These are phyloP conservation scores for Zea luxurians DNA, from an alignment of 176 grass and related monocot species.

Conservation along the genomic window DNA sequence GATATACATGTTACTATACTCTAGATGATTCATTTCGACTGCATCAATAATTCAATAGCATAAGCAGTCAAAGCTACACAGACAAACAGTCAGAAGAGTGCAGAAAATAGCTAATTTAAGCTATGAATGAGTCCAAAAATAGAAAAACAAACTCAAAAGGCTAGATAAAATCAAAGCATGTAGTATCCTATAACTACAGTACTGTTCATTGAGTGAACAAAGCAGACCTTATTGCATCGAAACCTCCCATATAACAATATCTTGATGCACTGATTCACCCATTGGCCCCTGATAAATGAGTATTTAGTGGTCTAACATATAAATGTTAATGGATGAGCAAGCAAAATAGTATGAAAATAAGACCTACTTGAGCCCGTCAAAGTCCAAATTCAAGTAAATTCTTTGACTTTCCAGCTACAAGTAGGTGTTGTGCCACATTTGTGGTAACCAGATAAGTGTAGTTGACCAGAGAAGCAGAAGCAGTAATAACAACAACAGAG, in stretches of 20 bases:
- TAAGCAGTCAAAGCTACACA: not conserved
- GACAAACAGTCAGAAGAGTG: not conserved
- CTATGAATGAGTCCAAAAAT: not conserved
- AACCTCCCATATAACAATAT: constrained; percentile 94
- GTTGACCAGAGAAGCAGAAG: constrained; percentile 54
- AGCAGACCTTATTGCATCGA: constrained; percentile 91
- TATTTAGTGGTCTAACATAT: constrained; percentile 25
- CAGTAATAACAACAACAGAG: too few relatives aligned
- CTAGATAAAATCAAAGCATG: not conserved
- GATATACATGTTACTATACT: constrained; percentile 6
- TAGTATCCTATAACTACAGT: not conserved
- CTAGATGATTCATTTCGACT: not conserved
- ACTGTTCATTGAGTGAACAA: constrained; percentile 14
- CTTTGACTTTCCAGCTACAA: constrained; percentile 87
- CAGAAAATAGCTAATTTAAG: not conserved
- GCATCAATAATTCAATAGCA: not conserved
- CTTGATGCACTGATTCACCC: constrained; percentile 96
- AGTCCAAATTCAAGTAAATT: constrained; percentile 92
- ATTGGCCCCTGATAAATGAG: constrained; percentile 74
- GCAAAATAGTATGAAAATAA: constrained; percentile 6
- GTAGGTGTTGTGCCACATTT: constrained; percentile 84
- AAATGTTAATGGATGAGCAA: not conserved
- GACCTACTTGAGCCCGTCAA: constrained; percentile 78
- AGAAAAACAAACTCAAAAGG: not conserved
- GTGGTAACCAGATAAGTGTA: constrained; percentile 95